A percentile compares a stretch with the other conserved stretches of the same genome.
phyloP scores from a whole-genome alignment of 1,284 basidiomycete species.

The Cystobasidium pallidum region DNA sequence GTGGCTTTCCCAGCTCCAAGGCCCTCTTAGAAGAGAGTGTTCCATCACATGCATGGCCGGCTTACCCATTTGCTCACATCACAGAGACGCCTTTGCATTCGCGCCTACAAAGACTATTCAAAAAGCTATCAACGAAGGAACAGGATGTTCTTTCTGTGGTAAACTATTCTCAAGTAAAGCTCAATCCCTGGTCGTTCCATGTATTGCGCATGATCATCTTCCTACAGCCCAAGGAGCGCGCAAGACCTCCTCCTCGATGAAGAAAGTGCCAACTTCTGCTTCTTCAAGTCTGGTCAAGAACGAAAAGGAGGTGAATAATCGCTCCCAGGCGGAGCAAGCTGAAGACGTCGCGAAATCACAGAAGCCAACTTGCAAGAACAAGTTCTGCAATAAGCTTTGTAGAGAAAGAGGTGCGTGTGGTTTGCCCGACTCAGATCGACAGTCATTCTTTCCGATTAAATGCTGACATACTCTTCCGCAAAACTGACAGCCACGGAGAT shows the following conservation, averaged over 20 bases:
- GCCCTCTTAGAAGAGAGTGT: too few relatives aligned
- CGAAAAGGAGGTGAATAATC: not conserved
- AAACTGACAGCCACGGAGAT: conserved; percentile 22
- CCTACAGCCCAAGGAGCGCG: conserved; percentile 6
- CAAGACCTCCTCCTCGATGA: conserved; percentile 3
- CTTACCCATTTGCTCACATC: not conserved
- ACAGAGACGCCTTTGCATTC: conserved; percentile 38
- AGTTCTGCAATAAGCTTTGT: conserved; percentile 43
- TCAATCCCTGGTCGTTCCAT: conserved; percentile 26
- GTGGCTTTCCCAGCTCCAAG: not conserved
- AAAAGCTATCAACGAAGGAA: conserved; percentile 34
- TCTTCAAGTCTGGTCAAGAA: conserved; percentile 6
- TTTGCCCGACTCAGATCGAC: too few relatives aligned
- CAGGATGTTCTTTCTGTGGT: conserved; percentile 32
- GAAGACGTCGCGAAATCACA: not conserved
- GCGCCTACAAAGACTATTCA: conserved; percentile 39
- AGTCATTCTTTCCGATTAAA: too few relatives aligned
- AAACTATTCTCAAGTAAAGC: conserved; percentile 35
- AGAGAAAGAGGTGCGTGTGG: conserved; percentile 27
- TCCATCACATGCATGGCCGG: too few relatives aligned
- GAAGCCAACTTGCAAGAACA: conserved; percentile 18
- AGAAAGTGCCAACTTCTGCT: conserved; percentile 8
- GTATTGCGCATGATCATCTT: conserved; percentile 28
- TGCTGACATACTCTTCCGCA: too few relatives aligned
- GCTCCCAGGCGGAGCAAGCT: not conserved